Conservation (phyloP, 2,329 filamentous ascomycete species). For the Polytolypa hystricis region DNA sequence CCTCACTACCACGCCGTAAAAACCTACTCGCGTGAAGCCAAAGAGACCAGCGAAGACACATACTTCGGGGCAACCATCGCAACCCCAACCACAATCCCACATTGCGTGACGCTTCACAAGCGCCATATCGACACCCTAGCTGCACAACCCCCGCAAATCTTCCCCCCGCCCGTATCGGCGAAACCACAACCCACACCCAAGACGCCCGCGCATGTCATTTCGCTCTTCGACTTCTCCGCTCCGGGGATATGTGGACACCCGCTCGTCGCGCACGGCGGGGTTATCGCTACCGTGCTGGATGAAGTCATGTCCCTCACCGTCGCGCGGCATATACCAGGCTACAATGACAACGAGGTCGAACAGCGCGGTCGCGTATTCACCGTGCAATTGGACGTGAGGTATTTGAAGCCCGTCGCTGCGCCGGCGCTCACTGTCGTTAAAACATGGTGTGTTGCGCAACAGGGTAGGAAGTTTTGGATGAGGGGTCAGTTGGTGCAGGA, state of each 20-base stretch:
- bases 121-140: conserved; percentile 17
- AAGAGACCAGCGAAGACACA: conserved; percentile 32
- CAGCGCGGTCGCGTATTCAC: conserved; percentile 27
- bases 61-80: conserved; percentile 31
- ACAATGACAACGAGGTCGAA: conserved; percentile 11
- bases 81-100: conserved; percentile 30
- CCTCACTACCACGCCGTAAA: conserved; percentile 27
- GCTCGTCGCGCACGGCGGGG: conserved; percentile 29
- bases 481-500: conserved; percentile 29
- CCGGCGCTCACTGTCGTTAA: conserved; percentile 28
- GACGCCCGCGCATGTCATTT: conserved; percentile 24
- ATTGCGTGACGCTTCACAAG: conserved; percentile 27
- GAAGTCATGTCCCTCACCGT: conserved; percentile 34
- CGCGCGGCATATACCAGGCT: conserved; percentile 19
- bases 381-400: conserved; percentile 31
- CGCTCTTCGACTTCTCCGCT: conserved; percentile 23
- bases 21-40: conserved; percentile 30
- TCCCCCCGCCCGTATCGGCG: not conserved
- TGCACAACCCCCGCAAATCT: conserved; percentile 7
- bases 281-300: conserved; percentile 32
- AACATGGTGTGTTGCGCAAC: conserved; percentile 24
- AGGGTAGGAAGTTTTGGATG: conserved; percentile 32
- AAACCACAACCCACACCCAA: conserved; percentile 7
- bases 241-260: conserved; percentile 32
- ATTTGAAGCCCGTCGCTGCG: conserved; percentile 25